These are phyloP conservation scores for Botrytis cinerea DNA, from an alignment of 2,329 filamentous ascomycete species.

Conservation along the genomic window DNA sequence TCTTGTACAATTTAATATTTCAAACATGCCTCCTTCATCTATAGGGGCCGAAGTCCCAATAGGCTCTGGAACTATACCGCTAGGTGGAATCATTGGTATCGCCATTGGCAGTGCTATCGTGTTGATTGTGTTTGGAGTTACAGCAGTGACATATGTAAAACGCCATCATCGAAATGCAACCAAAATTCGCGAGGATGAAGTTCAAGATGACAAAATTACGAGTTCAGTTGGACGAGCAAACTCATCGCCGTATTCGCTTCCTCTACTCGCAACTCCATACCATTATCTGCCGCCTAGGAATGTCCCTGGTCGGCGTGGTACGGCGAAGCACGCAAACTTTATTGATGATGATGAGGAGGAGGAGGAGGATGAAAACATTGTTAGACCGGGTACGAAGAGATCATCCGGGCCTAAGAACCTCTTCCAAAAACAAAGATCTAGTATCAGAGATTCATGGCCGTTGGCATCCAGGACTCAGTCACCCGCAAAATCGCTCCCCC, in stretches of 20 bases:
- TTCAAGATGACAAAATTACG: not conserved
- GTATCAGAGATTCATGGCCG: conserved; percentile 39
- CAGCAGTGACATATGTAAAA: not conserved
- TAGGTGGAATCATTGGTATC: conserved; percentile 17
- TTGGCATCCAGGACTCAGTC: conserved; percentile 30
- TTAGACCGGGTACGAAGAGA: conserved; percentile 25
- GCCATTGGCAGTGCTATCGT: conserved; percentile 1
- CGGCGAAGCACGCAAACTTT: conserved; percentile 5
- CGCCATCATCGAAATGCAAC: not conserved
- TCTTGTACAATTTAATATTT: not conserved
- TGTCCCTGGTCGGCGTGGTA: not conserved
- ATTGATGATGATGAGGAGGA: conserved; percentile 15
- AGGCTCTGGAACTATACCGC: not conserved
- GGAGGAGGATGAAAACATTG: conserved; percentile 21
- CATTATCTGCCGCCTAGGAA: conserved; percentile 9
- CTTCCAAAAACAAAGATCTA: conserved; percentile 30
- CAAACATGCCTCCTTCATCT: conserved; percentile 14
- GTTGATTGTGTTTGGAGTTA: conserved; percentile 4
- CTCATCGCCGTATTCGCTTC: not conserved
- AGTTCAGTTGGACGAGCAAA: not conserved
- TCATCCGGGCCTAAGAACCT: conserved; percentile 25
- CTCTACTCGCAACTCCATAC: conserved; percentile 11
- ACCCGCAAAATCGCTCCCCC: conserved; percentile 14
- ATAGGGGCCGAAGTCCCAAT: conserved; percentile 11
- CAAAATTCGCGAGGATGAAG: not conserved